These are phyloP conservation scores for Porphyra umbilicalis DNA, from an alignment of 31 red algal genomes.

Conservation along the genomic window DNA sequence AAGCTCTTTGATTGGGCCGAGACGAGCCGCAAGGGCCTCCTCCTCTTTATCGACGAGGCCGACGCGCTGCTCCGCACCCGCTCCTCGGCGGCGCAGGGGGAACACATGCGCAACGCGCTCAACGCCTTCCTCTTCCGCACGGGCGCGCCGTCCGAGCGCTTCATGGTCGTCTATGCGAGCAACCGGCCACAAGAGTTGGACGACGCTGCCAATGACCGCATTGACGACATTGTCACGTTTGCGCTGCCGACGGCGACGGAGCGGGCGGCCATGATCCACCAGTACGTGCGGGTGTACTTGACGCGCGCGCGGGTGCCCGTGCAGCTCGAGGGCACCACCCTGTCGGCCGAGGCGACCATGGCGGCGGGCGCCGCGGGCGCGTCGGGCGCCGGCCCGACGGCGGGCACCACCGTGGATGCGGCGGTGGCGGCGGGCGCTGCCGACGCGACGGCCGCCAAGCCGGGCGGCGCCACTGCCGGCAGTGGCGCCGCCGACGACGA, in stretches of 20 bases:
- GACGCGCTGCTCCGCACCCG: constrained; percentile 80
- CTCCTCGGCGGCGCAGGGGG: constrained; percentile 54
- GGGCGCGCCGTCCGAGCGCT: constrained; percentile 56
- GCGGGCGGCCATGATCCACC: constrained; percentile 60
- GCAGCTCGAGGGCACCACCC: constrained; percentile 15
- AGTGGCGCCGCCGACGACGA: neutral
- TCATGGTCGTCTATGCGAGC: constrained; percentile 84
- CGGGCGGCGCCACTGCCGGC: neutral
- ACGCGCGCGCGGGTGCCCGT: constrained; percentile 25
- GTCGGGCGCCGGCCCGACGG: too few relatives aligned
- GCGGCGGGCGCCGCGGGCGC: neutral
- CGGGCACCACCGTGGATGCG: neutral
- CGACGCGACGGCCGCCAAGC: too few relatives aligned
- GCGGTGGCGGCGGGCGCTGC: too few relatives aligned
- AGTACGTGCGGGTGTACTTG: constrained; percentile 58
- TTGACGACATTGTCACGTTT: constrained; percentile 78
- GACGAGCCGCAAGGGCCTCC: constrained; percentile 43
- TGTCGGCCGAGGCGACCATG: neutral
- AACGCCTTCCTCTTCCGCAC: constrained; percentile 87
- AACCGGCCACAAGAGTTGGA: constrained; percentile 87
- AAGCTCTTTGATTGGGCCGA: constrained; percentile 91
- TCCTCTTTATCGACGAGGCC: constrained; percentile 88
- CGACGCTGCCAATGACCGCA: constrained; percentile 73
- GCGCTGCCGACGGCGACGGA: constrained; percentile 52
- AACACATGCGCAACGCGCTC: constrained; percentile 79